Evolutionary conservation across 2,329 filamentous ascomycete species (phyloP).

Genomic region (Alternaria sp.): DNA sequence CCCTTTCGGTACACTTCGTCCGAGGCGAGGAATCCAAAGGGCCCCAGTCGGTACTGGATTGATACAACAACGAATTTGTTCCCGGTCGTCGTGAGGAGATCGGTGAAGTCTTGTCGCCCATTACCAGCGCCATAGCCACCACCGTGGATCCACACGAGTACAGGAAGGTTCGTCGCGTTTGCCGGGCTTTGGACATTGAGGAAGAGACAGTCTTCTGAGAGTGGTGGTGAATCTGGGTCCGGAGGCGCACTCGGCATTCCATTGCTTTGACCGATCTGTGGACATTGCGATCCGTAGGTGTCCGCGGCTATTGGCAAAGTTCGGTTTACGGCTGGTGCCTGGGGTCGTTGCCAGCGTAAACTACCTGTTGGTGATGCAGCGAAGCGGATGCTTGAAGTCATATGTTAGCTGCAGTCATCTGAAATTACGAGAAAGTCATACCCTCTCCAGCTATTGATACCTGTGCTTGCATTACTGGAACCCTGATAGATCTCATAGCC

Average conservation of each 20-base stretch:
- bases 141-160: conserved; percentile 37
- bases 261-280: neutral
- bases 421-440: neutral
- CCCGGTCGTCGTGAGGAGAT: conserved; percentile 54
- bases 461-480: conserved; percentile 16
- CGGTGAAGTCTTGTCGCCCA: conserved; percentile 47
- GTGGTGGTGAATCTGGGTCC: neutral
- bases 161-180: conserved; percentile 33
- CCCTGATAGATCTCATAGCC: conserved; percentile 32
- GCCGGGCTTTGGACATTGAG: conserved; percentile 43
- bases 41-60: conserved; percentile 59
- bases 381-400: conserved; percentile 23
- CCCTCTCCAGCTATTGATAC: conserved; percentile 32
- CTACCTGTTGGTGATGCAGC: conserved; percentile 25
- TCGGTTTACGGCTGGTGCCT: conserved; percentile 13
- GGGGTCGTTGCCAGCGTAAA: conserved; percentile 27
- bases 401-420: neutral
- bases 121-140: conserved; percentile 47
- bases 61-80: conserved; percentile 56
- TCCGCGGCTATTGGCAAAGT: conserved; percentile 5
- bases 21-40: conserved; percentile 53
- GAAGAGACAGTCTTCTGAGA: conserved; percentile 46
- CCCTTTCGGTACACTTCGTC: conserved; percentile 48
- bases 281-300: conserved; percentile 8
- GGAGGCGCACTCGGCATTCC: neutral